Base-by-base conservation (phyloP, 495 filamentous ascomycete genomes). In the Podospora anserina region DNA sequence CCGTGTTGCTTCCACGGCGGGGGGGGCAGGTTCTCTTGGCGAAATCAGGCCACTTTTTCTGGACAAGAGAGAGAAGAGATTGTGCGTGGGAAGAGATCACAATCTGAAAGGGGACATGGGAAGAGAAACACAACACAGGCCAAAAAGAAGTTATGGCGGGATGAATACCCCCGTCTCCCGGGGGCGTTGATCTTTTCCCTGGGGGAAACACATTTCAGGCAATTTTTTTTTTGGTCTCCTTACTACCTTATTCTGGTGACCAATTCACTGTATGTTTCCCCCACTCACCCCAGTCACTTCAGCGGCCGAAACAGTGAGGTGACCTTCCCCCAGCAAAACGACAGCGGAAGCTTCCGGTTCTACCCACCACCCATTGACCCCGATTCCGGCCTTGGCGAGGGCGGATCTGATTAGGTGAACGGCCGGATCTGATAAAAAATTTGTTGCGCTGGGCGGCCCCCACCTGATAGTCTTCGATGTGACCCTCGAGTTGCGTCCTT, bases 401-500 rank as follows among this genome's bases (percentile, higher is more conserved):
- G 65, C 70, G 70, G 70, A 72, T 72, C 70, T 72, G 70, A 72
- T 72, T 70, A 72, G 61, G 62, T 59, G 56, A 65, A 58, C 26
- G 32, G 64, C 30, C 70, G 70, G 70, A 72, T 72, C 70, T 64
- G 70, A 72, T 72, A 70, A 72, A 66, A 18, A 64, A 20, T 61
- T 69, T 61, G 59, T 20, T 26, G 55, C 55, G 3, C 55, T 19
- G 9, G 55, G 9, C 27, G 55, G 55, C 23, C 55, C 55, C 23
- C 55, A 58, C 55, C 7, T 3, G 23, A 1, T 49, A 0, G 15
- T 58, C 55, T 58, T 9, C 28, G 9, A 61, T 34, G 20, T 32
- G 9, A 61, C 59, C 28, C 27, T 61, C 27, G 23, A 19, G 39
- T 49, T 49, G 39, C 39, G 39, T 49, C 7, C 30, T 32, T 32